These are phyloP conservation scores for Aureobasidium namibiae DNA, from an alignment of 2,329 filamentous ascomycete species.

Conservation along the genomic window DNA sequence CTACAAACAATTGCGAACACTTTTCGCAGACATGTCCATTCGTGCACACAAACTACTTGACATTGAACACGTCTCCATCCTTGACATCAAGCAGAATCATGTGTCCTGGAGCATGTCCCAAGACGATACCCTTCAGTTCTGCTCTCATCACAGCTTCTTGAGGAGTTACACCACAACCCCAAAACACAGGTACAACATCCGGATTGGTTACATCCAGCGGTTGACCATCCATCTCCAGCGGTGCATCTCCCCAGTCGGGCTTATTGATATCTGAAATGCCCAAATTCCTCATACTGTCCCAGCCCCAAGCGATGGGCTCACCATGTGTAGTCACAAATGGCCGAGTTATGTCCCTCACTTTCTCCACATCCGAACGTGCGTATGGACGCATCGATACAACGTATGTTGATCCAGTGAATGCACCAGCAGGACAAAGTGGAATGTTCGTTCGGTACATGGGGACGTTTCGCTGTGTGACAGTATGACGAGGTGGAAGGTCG, in stretches of 20 bases:
- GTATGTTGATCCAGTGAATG: slow-evolving; percentile 47
- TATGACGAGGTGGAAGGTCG: slow-evolving; percentile 46
- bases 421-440: slow-evolving; percentile 48
- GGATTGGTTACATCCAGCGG: slow-evolving; percentile 27
- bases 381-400: slow-evolving; percentile 60
- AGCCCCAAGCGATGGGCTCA: slow-evolving; percentile 58
- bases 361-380: slow-evolving; percentile 39
- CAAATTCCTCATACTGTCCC: slow-evolving; percentile 44
- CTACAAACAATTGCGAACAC: too few species aligned
- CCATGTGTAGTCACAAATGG: slow-evolving; percentile 51
- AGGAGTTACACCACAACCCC: slow-evolving; percentile 60
- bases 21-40: too few species aligned
- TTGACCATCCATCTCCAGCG: slow-evolving; percentile 26
- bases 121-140: slow-evolving; percentile 45
- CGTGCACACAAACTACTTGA: neutral
- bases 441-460: slow-evolving; percentile 55
- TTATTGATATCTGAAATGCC: slow-evolving; percentile 47
- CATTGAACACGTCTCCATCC: slow-evolving; percentile 30
- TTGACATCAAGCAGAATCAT: slow-evolving; percentile 53
- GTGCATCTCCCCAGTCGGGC: slow-evolving; percentile 51
- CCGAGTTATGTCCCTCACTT: slow-evolving; percentile 48
- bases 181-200: slow-evolving; percentile 48
- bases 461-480: slow-evolving; percentile 42
- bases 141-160: slow-evolving; percentile 56
- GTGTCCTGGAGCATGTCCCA: slow-evolving; percentile 54